These are phyloP conservation scores for Cercospora beticola DNA, from an alignment of 2,329 filamentous ascomycete genomes.

Conservation along the genomic window DNA sequence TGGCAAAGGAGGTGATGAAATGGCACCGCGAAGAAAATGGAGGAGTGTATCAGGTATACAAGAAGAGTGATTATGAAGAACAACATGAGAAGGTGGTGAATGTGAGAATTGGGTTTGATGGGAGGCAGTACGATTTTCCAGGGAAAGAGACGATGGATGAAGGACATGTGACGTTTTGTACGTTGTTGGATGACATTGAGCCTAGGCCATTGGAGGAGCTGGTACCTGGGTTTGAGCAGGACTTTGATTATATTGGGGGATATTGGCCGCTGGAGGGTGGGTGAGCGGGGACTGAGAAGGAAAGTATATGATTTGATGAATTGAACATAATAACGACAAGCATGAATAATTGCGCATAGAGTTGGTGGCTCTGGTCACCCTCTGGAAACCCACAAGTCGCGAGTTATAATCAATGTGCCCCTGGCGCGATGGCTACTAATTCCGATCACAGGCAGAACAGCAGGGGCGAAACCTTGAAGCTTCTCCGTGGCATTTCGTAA, in stretches of 20 bases:
- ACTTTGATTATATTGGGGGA: conserved; percentile 30
- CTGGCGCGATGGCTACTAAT: not conserved
- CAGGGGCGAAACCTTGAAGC: not conserved
- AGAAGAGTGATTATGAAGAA: conserved; percentile 25
- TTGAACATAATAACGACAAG: not conserved
- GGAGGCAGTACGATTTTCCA: conserved; percentile 16
- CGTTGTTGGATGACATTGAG: conserved; percentile 28
- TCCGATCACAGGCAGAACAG: not conserved
- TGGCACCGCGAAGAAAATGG: conserved; percentile 32
- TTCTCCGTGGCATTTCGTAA: not conserved
- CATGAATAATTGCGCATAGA: not conserved
- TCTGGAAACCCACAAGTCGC: not conserved
- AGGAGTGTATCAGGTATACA: conserved; percentile 37
- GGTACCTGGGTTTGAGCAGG: conserved; percentile 25
- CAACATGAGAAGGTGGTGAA: conserved; percentile 19
- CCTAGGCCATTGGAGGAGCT: conserved; percentile 30
- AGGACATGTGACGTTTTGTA: conserved; percentile 25
- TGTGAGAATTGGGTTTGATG: conserved; percentile 25
- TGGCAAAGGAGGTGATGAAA: conserved; percentile 28
- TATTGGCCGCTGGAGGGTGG: conserved; percentile 32
- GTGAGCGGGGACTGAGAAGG: not conserved
- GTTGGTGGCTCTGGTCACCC: not conserved
- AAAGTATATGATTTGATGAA: not conserved
- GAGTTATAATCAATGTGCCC: not conserved
- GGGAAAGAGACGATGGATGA: conserved; percentile 19